Percentiles rank a stretch among this genome's conserved stretches.
Conservation (phyloP, 2,329 filamentous ascomycete species). For the Clarireedia paspali region DNA sequence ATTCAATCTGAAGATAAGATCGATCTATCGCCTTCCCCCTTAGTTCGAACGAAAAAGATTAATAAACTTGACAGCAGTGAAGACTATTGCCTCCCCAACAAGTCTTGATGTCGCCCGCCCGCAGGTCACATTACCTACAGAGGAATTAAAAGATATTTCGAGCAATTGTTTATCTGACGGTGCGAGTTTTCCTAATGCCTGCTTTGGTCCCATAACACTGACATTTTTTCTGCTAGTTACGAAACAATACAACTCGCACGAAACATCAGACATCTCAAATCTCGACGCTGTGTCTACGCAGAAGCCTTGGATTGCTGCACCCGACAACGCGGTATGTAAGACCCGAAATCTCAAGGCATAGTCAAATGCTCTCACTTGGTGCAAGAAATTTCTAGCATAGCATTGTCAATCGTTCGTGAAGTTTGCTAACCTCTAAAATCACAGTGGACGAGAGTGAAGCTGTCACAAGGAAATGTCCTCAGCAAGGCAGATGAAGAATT, state of each 20-base stretch:
- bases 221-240: not conserved
- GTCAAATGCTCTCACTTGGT: not conserved
- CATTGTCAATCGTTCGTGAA: not conserved
- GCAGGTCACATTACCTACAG: too few species aligned
- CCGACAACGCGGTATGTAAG: not conserved
- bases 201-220: not conserved
- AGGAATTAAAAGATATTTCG: too few species aligned
- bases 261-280: not conserved
- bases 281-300: not conserved
- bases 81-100: not conserved
- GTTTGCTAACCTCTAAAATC: not conserved
- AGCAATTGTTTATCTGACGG: not conserved
- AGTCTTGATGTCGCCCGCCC: too few species aligned
- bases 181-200: not conserved
- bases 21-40: not conserved
- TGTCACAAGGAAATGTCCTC: not conserved
- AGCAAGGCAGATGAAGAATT: slow-evolving; percentile 9
- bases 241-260: not conserved
- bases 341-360: not conserved
- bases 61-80: not conserved
- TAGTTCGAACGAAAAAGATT: not conserved
- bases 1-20: not conserved
- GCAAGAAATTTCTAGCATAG: not conserved
- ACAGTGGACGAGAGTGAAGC: slow-evolving; percentile 1
- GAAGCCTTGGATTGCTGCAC: slow-evolving; percentile 1